Conservation (phyloP, 1,284 basidiomycete genomes). For the Boletus albobrunnescens region DNA sequence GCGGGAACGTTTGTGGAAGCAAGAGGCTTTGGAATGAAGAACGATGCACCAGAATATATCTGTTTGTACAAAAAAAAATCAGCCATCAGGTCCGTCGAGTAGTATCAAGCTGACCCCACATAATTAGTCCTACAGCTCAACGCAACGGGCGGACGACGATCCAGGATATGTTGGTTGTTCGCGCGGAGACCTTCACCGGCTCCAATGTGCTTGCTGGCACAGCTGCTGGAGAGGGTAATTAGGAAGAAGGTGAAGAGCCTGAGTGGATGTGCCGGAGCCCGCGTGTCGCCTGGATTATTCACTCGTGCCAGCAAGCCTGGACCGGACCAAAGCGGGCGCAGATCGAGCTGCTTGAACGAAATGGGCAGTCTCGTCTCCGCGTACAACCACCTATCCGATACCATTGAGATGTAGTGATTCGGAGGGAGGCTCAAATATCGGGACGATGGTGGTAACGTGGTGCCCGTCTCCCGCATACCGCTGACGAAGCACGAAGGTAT, state of each 20-base stretch:
- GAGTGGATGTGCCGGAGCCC: too few species aligned
- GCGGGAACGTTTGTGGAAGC: constrained; percentile 1
- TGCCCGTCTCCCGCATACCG: constrained; percentile 93
- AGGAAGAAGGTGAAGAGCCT: not conserved
- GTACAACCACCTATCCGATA: constrained; percentile 96
- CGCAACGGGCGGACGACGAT: constrained; percentile 46
- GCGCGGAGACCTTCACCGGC: not conserved
- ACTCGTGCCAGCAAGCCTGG: too few species aligned
- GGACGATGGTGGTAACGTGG: constrained; percentile 90
- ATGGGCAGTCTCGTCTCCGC: constrained; percentile 92
- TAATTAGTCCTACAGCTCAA: constrained; percentile 69
- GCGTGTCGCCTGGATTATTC: too few species aligned
- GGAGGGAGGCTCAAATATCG: constrained; percentile 98
- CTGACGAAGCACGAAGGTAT: constrained; percentile 87
- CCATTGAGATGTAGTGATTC: constrained; percentile 94
- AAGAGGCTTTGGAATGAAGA: not conserved
- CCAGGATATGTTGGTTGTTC: constrained; percentile 14
- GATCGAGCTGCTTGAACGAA: constrained; percentile 96
- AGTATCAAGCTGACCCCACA: constrained; percentile 42
- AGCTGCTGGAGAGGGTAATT: not conserved
- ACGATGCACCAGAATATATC: constrained; percentile 31
- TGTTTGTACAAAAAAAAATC: not conserved
- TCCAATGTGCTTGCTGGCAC: constrained; percentile 10
- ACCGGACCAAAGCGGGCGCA: too few species aligned
- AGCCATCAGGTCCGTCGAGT: constrained; percentile 2